Evolutionary conservation across 352 stramenopile genomes (phyloP), one percentile per base, ranked within the genome.

Genomic region (Pythium phragmitis): DNA sequence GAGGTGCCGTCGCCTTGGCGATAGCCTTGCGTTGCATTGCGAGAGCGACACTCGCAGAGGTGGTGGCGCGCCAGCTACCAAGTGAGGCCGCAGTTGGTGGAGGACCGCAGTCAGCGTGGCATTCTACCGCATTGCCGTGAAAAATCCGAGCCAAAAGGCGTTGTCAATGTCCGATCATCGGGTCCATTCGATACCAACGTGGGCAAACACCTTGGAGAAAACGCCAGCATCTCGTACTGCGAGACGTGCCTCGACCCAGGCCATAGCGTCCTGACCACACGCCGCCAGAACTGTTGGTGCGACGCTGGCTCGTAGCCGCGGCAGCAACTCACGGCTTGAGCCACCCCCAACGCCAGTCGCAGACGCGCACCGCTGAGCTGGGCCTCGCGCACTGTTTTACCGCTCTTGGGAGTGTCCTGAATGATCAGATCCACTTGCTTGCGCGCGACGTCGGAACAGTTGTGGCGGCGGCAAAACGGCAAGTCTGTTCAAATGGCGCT

Each of bases 241-340:
- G 26, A 28, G 30, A 11, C 6, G 11, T 8, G 7, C 9, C 6
- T 14, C 21, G 45, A 9, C 8, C 26, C 26, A 28, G 26, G 26
- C 8, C 14, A 17, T 17, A 51, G 45, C 23, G 19, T 2, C 14
- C 8, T 13, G 8, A 30, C 19, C 45, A 51, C 45, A 14, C 19
- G 45, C 23, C 14, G n/a, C 7, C 11, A 47, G 9, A 36, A 23
- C 2, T 34, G 51, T 19, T 28, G 26, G 26, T 28, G 26, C 26
- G 33, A 19, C 26, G 26, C 26, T 28, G 26, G 26, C 26, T 28
- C 26, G 19, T 36, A 57, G 34, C 51, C 51, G 19, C 51, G 51
- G 36, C 51, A 57, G 34, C 17, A 28, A 36, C 51, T 57, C 34
- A 57, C 51, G 36, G 51, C 51, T 11, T 57, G 36, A 2, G 51